Conservation (phyloP, 768 basidiomycete genomes). For the Jaapia argillacea region DNA sequence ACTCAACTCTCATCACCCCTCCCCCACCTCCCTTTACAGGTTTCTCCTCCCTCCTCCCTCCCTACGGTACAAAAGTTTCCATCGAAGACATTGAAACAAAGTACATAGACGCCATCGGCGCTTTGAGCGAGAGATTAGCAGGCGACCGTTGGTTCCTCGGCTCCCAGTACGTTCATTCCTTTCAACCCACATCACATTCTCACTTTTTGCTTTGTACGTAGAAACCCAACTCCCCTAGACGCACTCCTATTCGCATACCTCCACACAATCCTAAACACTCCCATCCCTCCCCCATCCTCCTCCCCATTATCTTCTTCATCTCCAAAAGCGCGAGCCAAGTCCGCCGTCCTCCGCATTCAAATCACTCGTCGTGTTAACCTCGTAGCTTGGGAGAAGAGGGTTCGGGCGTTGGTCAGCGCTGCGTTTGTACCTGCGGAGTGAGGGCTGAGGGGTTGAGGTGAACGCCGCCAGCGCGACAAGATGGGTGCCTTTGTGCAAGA, state of each 20-base stretch:
- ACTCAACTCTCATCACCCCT: slow-evolving; percentile 43
- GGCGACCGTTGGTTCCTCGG: slow-evolving; percentile 76
- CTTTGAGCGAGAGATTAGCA: slow-evolving; percentile 67
- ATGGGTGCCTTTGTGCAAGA: too few relatives aligned
- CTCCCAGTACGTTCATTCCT: slow-evolving; percentile 40
- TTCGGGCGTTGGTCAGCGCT: slow-evolving; percentile 45
- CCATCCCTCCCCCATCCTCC: too few relatives aligned
- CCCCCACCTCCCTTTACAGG: slow-evolving; percentile 68
- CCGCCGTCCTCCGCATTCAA: slow-evolving; percentile 46
- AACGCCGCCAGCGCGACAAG: too few relatives aligned
- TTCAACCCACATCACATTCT: background rate
- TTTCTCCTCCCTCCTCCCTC: slow-evolving; percentile 50
- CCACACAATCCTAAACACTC: slow-evolving; percentile 47
- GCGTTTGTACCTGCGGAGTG: too few relatives aligned
- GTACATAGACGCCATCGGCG: slow-evolving; percentile 62
- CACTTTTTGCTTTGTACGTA: slow-evolving; percentile 17
- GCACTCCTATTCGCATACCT: slow-evolving; percentile 79
- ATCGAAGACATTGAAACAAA: slow-evolving; percentile 37
- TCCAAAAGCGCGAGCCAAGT: slow-evolving; percentile 21
- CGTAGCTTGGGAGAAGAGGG: slow-evolving; percentile 68
- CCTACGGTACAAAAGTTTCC: slow-evolving; percentile 48
- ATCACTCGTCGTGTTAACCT: slow-evolving; percentile 68
- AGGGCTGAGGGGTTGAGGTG: too few relatives aligned
- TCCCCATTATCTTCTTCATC: background rate
- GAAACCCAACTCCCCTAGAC: slow-evolving; percentile 70